Conservation (phyloP, 352 stramenopile genomes). For the Thraustochytrium sp. region DNA sequence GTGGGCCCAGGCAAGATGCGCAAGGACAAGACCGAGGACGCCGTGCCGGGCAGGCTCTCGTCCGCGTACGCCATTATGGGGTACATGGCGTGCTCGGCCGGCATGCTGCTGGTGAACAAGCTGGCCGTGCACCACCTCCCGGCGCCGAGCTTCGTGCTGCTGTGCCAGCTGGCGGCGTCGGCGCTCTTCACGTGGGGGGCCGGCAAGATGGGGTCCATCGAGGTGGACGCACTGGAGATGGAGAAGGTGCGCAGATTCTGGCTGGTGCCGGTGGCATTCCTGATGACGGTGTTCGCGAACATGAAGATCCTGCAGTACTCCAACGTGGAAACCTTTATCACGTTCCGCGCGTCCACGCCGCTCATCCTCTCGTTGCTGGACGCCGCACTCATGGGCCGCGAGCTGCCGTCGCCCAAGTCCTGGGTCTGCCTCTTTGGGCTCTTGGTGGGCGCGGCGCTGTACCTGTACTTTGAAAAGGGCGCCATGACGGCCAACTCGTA, state of each 20-base stretch:
- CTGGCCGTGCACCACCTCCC: slow-evolving; percentile 55
- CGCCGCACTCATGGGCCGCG: slow-evolving; percentile 63
- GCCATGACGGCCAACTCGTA: slow-evolving; percentile 58
- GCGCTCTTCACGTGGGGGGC: slow-evolving; percentile 51
- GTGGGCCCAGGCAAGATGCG: background rate
- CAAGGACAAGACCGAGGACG: background rate
- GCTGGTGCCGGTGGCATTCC: slow-evolving; percentile 61
- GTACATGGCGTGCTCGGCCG: slow-evolving; percentile 54
- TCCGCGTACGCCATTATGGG: slow-evolving; percentile 44
- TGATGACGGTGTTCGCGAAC: slow-evolving; percentile 67
- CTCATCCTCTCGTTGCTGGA: slow-evolving; percentile 66
- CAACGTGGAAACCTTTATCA: slow-evolving; percentile 77
- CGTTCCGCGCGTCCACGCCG: slow-evolving; percentile 65
- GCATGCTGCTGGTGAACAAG: slow-evolving; percentile 58
- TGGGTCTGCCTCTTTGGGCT: slow-evolving; percentile 57
- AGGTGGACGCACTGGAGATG: slow-evolving; percentile 50
- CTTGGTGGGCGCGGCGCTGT: slow-evolving; percentile 60
- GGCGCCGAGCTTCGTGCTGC: slow-evolving; percentile 56
- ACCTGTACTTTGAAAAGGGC: slow-evolving; percentile 50
- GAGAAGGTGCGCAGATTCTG: slow-evolving; percentile 51
- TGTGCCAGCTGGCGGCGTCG: slow-evolving; percentile 54
- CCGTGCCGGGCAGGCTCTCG: background rate
- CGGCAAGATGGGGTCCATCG: slow-evolving; percentile 51
- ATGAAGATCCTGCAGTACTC: slow-evolving; percentile 64
- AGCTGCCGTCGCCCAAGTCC: slow-evolving; percentile 58